Conservation (phyloP, 208 protist genomes). For the Phytomonas francai region DNA sequence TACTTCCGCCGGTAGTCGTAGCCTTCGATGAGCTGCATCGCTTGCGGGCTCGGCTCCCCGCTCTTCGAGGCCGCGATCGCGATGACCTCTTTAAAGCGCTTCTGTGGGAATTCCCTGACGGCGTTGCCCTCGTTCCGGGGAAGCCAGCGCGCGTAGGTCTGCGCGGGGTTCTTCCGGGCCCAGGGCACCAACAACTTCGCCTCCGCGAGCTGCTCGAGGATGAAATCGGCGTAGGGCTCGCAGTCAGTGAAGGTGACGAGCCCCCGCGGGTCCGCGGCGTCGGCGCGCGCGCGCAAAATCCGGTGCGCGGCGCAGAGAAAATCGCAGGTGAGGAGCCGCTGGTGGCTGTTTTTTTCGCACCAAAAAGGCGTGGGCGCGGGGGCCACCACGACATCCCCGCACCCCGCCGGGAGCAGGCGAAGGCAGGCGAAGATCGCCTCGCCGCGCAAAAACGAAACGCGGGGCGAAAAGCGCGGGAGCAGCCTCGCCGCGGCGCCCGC, state of each 20-base stretch:
- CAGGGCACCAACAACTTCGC: constrained; percentile 71
- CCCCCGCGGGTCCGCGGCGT: constrained; percentile 45
- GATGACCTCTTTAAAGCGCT: constrained; percentile 24
- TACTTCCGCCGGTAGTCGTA: constrained; percentile 37
- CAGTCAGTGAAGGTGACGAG: constrained; percentile 75
- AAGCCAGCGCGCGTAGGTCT: constrained; percentile 32
- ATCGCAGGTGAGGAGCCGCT: constrained; percentile 57
- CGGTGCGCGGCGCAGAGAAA: constrained; percentile 57
- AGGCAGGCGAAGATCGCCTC: constrained; percentile 70
- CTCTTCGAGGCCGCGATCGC: constrained; percentile 47
- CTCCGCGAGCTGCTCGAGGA: constrained; percentile 78
- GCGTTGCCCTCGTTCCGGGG: constrained; percentile 12
- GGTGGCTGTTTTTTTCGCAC: constrained; percentile 49
- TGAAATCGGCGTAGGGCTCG: constrained; percentile 67
- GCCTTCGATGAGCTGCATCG: constrained; percentile 16
- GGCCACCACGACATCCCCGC: constrained; percentile 50
- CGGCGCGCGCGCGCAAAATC: constrained; percentile 20
- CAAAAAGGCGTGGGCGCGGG: constrained; percentile 75
- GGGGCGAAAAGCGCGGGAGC: constrained; percentile 6
- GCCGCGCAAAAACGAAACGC: constrained; percentile 60
- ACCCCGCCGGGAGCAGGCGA: constrained; percentile 25
- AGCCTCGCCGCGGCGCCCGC: constrained; percentile 25
- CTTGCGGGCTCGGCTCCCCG: constrained; percentile 30
- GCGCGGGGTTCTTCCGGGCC: constrained; percentile 58
- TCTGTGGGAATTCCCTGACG: constrained; percentile 31